Evolutionary conservation across 257 asterid genomes (phyloP).

Genomic region (Mitragyna speciosa): DNA sequence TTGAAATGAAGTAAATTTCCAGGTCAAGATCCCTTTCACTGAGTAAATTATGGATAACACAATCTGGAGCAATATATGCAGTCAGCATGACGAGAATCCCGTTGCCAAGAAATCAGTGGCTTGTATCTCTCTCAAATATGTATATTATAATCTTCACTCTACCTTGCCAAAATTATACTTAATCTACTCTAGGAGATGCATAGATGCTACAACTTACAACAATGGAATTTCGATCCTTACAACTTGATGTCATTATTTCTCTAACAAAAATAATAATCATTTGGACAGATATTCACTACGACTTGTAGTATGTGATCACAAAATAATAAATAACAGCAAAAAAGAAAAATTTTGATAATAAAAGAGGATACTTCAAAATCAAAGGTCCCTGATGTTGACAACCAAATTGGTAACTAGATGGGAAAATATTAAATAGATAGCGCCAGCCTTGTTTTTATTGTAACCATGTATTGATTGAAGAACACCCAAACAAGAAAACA

Average conservation of each 20-base stretch:
- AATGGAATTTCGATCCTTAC: background rate
- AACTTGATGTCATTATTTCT: background rate
- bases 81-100: background rate
- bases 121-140: no score
- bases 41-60: background rate
- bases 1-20: background rate
- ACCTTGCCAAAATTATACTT: background rate
- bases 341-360: background rate
- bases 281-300: no score
- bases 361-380: background rate
- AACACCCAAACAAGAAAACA: background rate
- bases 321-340: no score
- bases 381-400: background rate
- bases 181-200: background rate
- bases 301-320: background rate
- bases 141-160: background rate
- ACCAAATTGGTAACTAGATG: background rate
- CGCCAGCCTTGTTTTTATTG: background rate
- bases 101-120: background rate
- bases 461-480: background rate
- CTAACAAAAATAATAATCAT: no score
- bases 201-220: no score
- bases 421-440: background rate
- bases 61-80: no score
- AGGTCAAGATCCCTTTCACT: background rate